Conservation (phyloP, 345 rosid genomes). For the Abelmoschus esculentus region DNA sequence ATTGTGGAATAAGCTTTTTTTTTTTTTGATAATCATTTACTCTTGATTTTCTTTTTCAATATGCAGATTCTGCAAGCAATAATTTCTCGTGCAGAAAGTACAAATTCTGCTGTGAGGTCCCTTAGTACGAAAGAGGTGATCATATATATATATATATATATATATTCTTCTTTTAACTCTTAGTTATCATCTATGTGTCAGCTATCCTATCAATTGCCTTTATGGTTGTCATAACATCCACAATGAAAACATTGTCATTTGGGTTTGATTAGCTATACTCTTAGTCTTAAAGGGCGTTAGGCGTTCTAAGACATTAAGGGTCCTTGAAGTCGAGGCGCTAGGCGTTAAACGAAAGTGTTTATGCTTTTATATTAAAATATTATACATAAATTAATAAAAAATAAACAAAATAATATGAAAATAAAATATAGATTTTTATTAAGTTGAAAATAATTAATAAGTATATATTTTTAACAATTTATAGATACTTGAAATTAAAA, state of each 20-base stretch:
- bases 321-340: too few species aligned
- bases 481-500: too few species aligned
- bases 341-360: too few species aligned
- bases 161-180: background rate
- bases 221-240: background rate
- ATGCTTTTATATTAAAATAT: too few species aligned
- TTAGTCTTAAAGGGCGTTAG: too few species aligned
- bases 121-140: constrained; percentile 94
- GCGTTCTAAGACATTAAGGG: too few species aligned
- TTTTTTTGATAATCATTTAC: background rate
- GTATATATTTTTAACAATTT: too few species aligned
- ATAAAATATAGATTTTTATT: too few species aligned
- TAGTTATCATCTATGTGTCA: background rate
- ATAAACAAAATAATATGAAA: too few species aligned
- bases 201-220: constrained; percentile 1
- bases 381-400: too few species aligned
- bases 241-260: background rate
- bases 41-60: constrained; percentile 10
- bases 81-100: constrained; percentile 62
- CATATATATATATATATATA: background rate
- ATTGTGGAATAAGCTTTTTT: background rate
- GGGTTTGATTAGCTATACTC: too few species aligned
- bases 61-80: constrained; percentile 88
- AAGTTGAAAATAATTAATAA: too few species aligned
- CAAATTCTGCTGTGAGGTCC: constrained; percentile 50